phyloP scores from a whole-genome alignment of 2,329 filamentous ascomycete species.

The Aspergillus pseudoglaucus region DNA sequence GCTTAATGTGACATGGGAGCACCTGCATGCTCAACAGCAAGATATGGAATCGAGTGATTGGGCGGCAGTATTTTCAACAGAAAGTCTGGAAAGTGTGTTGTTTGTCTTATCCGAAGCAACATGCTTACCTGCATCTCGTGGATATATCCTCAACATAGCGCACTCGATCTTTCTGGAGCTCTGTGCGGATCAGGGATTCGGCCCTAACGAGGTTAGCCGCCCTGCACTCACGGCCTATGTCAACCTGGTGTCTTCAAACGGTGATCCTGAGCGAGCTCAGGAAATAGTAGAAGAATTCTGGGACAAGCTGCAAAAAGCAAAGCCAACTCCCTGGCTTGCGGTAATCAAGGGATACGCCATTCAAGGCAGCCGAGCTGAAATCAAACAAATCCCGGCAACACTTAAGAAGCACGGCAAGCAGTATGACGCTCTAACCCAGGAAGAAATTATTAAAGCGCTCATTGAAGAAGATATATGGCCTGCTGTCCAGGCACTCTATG shows the following conservation, averaged over 20 bases:
- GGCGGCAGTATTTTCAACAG: constrained; percentile 31
- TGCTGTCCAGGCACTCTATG: constrained; percentile 64
- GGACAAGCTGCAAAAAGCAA: constrained; percentile 23
- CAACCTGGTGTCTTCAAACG: constrained; percentile 48
- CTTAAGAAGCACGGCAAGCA: constrained; percentile 48
- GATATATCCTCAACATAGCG: constrained; percentile 35
- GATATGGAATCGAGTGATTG: constrained; percentile 26
- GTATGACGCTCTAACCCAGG: constrained; percentile 37
- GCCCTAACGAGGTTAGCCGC: constrained; percentile 26
- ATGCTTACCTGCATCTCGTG: constrained; percentile 31
- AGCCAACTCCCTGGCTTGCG: constrained; percentile 38
- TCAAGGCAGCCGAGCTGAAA: constrained; percentile 52
- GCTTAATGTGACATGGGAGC: constrained; percentile 53
- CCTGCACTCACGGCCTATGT: constrained; percentile 43
- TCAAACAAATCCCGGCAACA: constrained; percentile 50
- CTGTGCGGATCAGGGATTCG: constrained; percentile 38
- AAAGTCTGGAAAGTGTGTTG: constrained; percentile 36
- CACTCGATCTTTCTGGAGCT: constrained; percentile 31
- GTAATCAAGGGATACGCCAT: constrained; percentile 57
- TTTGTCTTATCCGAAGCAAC: constrained; percentile 31
- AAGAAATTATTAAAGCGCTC: constrained; percentile 57
- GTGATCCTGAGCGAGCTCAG: constrained; percentile 50
- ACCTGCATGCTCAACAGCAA: constrained; percentile 44
- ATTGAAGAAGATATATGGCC: constrained; percentile 50
- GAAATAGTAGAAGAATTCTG: constrained; percentile 40